phyloP scores from a whole-genome alignment of 352 stramenopile species.

The Globisporangium ultimum region DNA sequence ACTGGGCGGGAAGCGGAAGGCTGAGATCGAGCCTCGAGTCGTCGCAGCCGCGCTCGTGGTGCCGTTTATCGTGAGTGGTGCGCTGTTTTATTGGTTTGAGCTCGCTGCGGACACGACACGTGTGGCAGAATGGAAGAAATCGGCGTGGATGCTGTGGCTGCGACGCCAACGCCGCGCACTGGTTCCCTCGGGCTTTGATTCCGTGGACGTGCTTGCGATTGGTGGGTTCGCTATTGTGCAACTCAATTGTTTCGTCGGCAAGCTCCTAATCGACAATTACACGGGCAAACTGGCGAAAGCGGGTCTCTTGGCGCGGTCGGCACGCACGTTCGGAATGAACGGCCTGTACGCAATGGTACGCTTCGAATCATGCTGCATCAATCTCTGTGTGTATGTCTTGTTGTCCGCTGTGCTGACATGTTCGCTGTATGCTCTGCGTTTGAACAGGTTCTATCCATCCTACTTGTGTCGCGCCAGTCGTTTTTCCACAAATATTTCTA shows the following conservation, averaged over 20 bases:
- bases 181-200: conserved; percentile 29
- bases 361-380: not conserved
- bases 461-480: conserved; percentile 58
- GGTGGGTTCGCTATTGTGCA: conserved; percentile 47
- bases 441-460: conserved; percentile 41
- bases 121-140: not conserved
- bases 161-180: conserved; percentile 20
- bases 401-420: not conserved
- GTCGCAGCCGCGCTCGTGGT: conserved; percentile 32
- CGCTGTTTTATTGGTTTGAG: conserved; percentile 42
- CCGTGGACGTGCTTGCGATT: conserved; percentile 41
- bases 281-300: conserved; percentile 66
- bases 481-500: conserved; percentile 61
- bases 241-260: conserved; percentile 59
- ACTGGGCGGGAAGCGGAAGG: conserved; percentile 25
- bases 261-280: conserved; percentile 60
- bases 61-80: conserved; percentile 34
- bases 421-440: not conserved
- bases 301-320: conserved; percentile 42
- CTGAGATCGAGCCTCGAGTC: conserved; percentile 44
- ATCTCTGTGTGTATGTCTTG: not conserved
- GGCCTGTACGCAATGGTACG: conserved; percentile 41
- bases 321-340: conserved; percentile 66
- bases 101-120: not conserved
- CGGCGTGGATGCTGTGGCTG: conserved; percentile 22